Evolutionary conservation across 768 basidiomycete species (phyloP).

Genomic region (Artomyces pyxidatus): DNA sequence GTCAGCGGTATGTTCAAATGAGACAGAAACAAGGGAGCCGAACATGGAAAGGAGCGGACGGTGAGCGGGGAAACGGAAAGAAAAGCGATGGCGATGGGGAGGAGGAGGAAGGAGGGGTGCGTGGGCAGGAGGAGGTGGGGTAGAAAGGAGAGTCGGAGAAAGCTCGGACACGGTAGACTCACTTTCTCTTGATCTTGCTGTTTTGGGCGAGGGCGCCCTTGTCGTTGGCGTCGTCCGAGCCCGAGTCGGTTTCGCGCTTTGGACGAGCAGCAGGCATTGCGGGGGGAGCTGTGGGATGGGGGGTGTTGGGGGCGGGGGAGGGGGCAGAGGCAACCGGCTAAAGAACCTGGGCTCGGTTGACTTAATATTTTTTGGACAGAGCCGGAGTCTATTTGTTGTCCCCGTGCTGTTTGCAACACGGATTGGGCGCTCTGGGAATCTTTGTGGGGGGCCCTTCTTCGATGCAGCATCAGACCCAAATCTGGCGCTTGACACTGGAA

Average conservation of each 20-base stretch:
- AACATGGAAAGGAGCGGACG: neutral
- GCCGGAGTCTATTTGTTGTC: slow-evolving; percentile 18
- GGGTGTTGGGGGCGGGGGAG: slow-evolving; percentile 21
- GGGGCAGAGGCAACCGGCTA: slow-evolving; percentile 17
- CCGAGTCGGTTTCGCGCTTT: slow-evolving; percentile 57
- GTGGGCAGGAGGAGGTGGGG: slow-evolving; percentile 26
- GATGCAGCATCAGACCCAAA: slow-evolving; percentile 19
- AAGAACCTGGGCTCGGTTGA: neutral
- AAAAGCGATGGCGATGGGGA: slow-evolving; percentile 17
- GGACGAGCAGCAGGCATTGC: slow-evolving; percentile 59
- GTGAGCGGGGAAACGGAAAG: neutral
- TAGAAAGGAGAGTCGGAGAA: slow-evolving; percentile 48
- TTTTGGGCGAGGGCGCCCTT: slow-evolving; percentile 56
- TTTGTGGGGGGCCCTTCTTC: slow-evolving; percentile 9
- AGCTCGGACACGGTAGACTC: slow-evolving; percentile 45
- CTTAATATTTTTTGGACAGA: slow-evolving; percentile 13
- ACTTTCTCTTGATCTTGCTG: slow-evolving; percentile 77
- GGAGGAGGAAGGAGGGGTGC: slow-evolving; percentile 21
- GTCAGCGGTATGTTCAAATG: slow-evolving; percentile 25
- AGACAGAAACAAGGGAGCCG: slow-evolving; percentile 24
- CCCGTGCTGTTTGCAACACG: slow-evolving; percentile 18
- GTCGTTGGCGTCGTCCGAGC: slow-evolving; percentile 53
- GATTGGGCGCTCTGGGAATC: slow-evolving; percentile 9
- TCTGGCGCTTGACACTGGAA: slow-evolving; percentile 10
- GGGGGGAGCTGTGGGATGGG: slow-evolving; percentile 19